Base-by-base conservation (phyloP, 129 eudicot species). In the Heracleum sosnowskyi region DNA sequence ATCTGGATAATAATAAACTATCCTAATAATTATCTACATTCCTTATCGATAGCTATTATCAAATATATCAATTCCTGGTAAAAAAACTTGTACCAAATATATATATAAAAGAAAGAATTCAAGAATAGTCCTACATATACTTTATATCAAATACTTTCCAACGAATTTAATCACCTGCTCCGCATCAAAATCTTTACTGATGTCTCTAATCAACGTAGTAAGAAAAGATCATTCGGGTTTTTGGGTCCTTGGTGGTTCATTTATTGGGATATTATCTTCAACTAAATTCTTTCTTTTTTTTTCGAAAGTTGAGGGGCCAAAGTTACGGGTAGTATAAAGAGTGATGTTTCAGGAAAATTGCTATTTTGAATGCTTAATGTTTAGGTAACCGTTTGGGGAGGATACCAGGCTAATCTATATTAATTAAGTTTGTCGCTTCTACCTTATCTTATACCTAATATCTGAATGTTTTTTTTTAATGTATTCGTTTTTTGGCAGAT, bases 401-500 rank as follows among this genome's bases (percentile, higher is more conserved):
- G 39, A 6, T 64, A 64, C 37, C 22, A 13, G 71, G 71, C 71
- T 29, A 64, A 66, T 33, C 39, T 13, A 11, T 31, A 13, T 42
- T 13, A 31, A 76, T 49, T 51, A 36, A 44, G 6, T 33, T 41
- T 40, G 75, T 53, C 34, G 45, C 37, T 37, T 72, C n/a, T 2
- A 24, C 29, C 8, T 28, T 16, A 5, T 36, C 1, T n/a, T 73
- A 6, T 22, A 6, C 11, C 5, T 44, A 2, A 44, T 74, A 5
- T 28, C 39, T 74, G 2, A 74, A 28, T 42, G 41, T 0, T 81
- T 47, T 70, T 4, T 72, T 62, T 81, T 35, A 29, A 31, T 55
- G 8, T 17, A 71, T 45, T 24, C 18, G 24, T 47, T 35, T 17
- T 45, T 73, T 76, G 82, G 80, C 84, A 93, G 98, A 86, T 81